Conservation (phyloP, 2,329 filamentous ascomycete genomes). For the Sporothrix curviconia region DNA sequence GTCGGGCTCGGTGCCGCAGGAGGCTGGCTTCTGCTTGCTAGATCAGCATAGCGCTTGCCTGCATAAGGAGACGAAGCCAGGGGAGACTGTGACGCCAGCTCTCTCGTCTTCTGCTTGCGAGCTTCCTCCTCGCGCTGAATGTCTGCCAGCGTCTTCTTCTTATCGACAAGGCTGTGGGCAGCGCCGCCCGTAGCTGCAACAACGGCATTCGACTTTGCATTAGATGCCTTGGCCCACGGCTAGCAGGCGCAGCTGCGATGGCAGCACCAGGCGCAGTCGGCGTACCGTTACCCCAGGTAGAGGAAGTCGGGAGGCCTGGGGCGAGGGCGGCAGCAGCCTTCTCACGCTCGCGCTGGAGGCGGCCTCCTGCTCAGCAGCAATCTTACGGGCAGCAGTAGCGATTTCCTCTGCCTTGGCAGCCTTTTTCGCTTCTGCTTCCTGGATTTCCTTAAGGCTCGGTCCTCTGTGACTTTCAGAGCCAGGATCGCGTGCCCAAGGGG, state of each 20-base stretch:
- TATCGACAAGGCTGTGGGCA: constrained; percentile 29
- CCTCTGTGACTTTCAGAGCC: constrained; percentile 66
- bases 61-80: constrained; percentile 26
- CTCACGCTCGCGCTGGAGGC: constrained; percentile 54
- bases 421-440: constrained; percentile 89
- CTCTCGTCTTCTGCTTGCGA: constrained; percentile 69
- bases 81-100: constrained; percentile 38
- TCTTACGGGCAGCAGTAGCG: constrained; percentile 69
- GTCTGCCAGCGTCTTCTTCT: constrained; percentile 88
- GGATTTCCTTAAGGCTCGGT: constrained; percentile 91
- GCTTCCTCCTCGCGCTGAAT: constrained; percentile 95
- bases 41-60: constrained; percentile 89
- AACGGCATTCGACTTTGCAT: constrained; percentile 33
- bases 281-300: constrained; percentile 80
- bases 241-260: constrained; percentile 43
- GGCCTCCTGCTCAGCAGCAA: constrained; percentile 72
- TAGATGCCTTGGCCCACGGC: constrained; percentile 62
- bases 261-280: constrained; percentile 60
- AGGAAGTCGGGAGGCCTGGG: constrained; percentile 76
- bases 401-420: constrained; percentile 82
- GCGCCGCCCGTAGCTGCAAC: constrained; percentile 23
- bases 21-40: constrained; percentile 66
- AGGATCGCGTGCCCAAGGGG: constrained; percentile 89
- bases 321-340: constrained; percentile 50
- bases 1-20: constrained; percentile 36